Percentiles rank a stretch among this genome's conserved stretches.
phyloP scores from a whole-genome alignment of 1,284 basidiomycete species.

The Phenoliferia sp. region DNA sequence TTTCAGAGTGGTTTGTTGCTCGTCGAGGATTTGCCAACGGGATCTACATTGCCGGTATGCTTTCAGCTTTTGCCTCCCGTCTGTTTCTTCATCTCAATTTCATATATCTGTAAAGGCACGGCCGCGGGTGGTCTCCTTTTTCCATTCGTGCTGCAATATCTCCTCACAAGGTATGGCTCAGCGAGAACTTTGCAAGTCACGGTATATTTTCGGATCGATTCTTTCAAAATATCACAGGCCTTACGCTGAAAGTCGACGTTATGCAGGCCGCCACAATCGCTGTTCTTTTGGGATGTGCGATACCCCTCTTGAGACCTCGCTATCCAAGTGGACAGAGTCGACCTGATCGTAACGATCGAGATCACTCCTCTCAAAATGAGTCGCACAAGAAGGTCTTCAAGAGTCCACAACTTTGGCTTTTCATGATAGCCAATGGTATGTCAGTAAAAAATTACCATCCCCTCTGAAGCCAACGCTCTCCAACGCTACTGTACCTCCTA shows the following conservation, averaged over 20 bases:
- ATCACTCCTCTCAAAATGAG: neutral
- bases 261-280: conserved; percentile 39
- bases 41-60: conserved; percentile 46
- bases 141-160: conserved; percentile 39
- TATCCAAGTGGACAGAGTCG: conserved; percentile 34
- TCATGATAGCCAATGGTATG: conserved; percentile 17
- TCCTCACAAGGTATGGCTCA: conserved; percentile 9
- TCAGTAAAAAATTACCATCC: no score
- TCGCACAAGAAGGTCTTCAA: neutral
- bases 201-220: neutral
- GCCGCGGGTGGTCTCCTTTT: conserved; percentile 45
- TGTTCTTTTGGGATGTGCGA: conserved; percentile 34
- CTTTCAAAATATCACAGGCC: neutral
- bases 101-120: no score
- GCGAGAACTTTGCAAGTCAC: conserved; percentile 3
- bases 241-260: no score
- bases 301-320: conserved; percentile 43
- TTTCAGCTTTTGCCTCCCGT: no score
- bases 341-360: neutral
- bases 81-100: neutral
- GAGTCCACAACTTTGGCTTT: conserved; percentile 8
- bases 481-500: conserved; percentile 38
- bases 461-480: no score
- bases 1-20: conserved; percentile 49
- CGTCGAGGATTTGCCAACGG: conserved; percentile 48